Evolutionary conservation across 2,329 filamentous ascomycete genomes (phyloP), one percentile per base, ranked within the genome.

Genomic region (Cladophialophora carrionii): DNA sequence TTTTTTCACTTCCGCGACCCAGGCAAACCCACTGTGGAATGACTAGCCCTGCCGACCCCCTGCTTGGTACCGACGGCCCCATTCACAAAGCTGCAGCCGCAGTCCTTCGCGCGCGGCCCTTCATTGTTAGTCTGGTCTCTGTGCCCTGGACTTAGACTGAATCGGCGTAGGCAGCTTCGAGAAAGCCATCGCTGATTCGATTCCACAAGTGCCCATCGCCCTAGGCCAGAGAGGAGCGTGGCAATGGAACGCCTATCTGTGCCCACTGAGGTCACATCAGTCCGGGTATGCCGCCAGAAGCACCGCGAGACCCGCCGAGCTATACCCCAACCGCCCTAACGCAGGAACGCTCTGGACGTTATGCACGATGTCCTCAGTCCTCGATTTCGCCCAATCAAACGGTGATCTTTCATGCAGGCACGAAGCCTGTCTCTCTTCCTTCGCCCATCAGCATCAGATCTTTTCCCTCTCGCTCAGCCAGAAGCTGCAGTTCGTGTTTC

Each of bases 401-500:
- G 32, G 14, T 14, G 9, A n/a, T 43, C 12, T 32, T 48, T 61
- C 41, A 70, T 68, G 68, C 69, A 71, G 68, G 68, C 68, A 70
- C 67, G 29, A 62, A 55, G 48, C 20, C 60, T 60, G 52, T 66
- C 58, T 53, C 49, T 57, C 43, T 37, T 34, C 34, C 61, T 37
- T 57, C 53, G 53, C 46, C 61, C 61, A 62, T 63, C 55, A 63
- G 52, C 54, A 65, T 41, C 52, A 41, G 46, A 51, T 48, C 43
- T 54, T 64, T 61, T 46, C 29, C 64, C 57, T 60, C 55, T 51
- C 52, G 49, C 53, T 61, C 46, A 32, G 43, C 43, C 62, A 48
- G 58, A 17, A 61, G 22, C 59, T 71, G 69, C 69, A 71, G 54
- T 62, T 68, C 60, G 63, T 63, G 69, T 71, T 71, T 71, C 69